These are phyloP conservation scores for Talaromyces rugulosus DNA, from an alignment of 2,329 filamentous ascomycete genomes.

Conservation along the genomic window DNA sequence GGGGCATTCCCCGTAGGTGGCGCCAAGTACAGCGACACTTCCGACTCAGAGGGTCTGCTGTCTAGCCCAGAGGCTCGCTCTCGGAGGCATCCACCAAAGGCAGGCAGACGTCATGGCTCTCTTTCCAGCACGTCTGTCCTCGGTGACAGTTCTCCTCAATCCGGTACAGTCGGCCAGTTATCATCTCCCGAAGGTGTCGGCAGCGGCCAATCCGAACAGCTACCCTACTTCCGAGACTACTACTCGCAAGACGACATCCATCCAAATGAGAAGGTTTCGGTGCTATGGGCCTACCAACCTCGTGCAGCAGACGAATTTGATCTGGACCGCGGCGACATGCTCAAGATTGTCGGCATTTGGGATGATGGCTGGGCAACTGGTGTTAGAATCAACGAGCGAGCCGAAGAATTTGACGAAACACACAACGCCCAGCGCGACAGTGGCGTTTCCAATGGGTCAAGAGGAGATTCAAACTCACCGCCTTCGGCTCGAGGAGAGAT, in stretches of 20 bases:
- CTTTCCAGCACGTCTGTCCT: conserved; percentile 80
- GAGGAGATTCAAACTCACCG: conserved; percentile 50
- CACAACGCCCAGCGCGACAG: conserved; percentile 81
- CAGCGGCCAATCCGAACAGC: conserved; percentile 90
- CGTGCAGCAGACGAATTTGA: conserved; percentile 90
- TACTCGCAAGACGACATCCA: conserved; percentile 97
- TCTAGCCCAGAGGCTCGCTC: conserved; percentile 68
- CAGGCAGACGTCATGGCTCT: conserved; percentile 73
- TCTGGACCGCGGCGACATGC: conserved; percentile 92
- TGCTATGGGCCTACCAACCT: conserved; percentile 95
- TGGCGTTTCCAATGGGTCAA: conserved; percentile 78
- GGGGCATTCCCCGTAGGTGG: conserved; percentile 44
- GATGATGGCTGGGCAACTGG: conserved; percentile 99
- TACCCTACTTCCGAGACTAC: conserved; percentile 97
- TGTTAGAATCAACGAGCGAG: conserved; percentile 72
- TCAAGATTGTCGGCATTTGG: conserved; percentile 98
- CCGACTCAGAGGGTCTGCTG: conserved; percentile 64
- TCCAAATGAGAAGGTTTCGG: conserved; percentile 81
- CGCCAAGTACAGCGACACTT: conserved; percentile 48
- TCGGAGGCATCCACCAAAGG: conserved; percentile 43
- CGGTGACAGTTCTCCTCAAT: conserved; percentile 69
- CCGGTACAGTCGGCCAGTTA: conserved; percentile 63
- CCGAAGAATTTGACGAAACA: conserved; percentile 82
- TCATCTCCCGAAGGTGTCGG: conserved; percentile 80
- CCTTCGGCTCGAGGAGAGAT: conserved; percentile 73